phyloP scores from a whole-genome alignment of 495 filamentous ascomycete species.

The Penicillium steckii region DNA sequence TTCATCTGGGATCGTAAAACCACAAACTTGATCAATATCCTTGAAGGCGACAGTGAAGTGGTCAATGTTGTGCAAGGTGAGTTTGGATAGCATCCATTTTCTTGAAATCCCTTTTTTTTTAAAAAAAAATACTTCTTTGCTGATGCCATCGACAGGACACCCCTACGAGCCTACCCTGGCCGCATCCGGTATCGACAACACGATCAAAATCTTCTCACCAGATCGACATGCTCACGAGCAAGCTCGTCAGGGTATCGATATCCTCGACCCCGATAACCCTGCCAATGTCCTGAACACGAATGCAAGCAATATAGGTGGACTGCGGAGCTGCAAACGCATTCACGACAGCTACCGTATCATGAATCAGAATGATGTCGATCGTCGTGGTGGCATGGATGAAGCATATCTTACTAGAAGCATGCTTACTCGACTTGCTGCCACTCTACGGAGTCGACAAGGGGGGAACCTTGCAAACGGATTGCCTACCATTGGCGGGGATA shows the following conservation, averaged over 20 bases:
- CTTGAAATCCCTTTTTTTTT: too few relatives aligned
- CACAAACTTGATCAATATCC: conserved; percentile 61
- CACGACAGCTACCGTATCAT: conserved; percentile 63
- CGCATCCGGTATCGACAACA: conserved; percentile 70
- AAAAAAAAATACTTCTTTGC: too few relatives aligned
- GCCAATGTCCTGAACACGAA: conserved; percentile 29
- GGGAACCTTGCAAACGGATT: background rate
- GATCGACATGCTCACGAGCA: conserved; percentile 58
- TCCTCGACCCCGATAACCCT: conserved; percentile 44
- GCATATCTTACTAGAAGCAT: conserved; percentile 63
- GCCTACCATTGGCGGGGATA: conserved; percentile 6
- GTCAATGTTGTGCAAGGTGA: conserved; percentile 71
- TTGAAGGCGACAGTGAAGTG: conserved; percentile 69
- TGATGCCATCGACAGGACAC: conserved; percentile 47
- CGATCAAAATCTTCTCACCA: conserved; percentile 73
- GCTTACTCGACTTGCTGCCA: conserved; percentile 54
- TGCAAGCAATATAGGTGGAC: conserved; percentile 33
- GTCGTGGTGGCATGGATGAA: conserved; percentile 59
- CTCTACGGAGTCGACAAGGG: conserved; percentile 39
- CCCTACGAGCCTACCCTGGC: conserved; percentile 72
- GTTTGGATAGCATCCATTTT: conserved; percentile 1
- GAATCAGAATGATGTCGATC: conserved; percentile 62
- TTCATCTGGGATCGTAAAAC: conserved; percentile 74
- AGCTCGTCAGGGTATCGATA: conserved; percentile 55
- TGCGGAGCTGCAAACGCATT: conserved; percentile 58